Percentiles rank a stretch among this genome's conserved stretches.
phyloP scores from a whole-genome alignment of 352 stramenopile genomes.

The Phytophthora citricola region DNA sequence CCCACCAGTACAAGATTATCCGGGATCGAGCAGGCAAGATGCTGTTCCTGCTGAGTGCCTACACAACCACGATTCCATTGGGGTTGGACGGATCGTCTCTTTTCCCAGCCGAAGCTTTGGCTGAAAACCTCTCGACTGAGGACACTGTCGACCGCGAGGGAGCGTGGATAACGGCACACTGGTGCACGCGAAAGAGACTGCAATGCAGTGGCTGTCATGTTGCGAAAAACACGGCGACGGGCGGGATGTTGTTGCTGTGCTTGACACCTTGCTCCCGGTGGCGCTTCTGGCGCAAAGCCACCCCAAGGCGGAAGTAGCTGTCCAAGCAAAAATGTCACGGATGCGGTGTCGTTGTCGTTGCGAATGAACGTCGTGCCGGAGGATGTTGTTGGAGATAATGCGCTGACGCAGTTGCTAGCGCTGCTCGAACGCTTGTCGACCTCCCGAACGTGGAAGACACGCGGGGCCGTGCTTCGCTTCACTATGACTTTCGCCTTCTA shows the following conservation, averaged over 20 bases:
- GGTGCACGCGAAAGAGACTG: constrained; percentile 68
- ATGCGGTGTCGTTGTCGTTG: constrained; percentile 65
- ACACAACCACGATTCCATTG: constrained; percentile 3
- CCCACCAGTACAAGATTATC: constrained; percentile 85
- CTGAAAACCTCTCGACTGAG: background rate
- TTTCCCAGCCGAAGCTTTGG: background rate
- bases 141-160: constrained; percentile 9
- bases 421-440: constrained; percentile 51
- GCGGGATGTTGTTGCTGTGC: constrained; percentile 46
- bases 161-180: constrained; percentile 12
- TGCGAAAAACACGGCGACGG: constrained; percentile 61
- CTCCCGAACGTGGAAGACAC: constrained; percentile 70
- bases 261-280: constrained; percentile 64
- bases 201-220: constrained; percentile 72
- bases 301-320: constrained; percentile 69
- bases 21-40: constrained; percentile 65
- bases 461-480: constrained; percentile 75
- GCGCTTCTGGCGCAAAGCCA: constrained; percentile 74
- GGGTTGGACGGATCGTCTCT: background rate
- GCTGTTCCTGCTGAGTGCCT: constrained; percentile 59
- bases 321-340: constrained; percentile 69
- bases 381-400: constrained; percentile 5
- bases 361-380: constrained; percentile 49
- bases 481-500: constrained; percentile 79
- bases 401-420: constrained; percentile 40